These are phyloP conservation scores for Metschnikowia baotianmanensis DNA, from an alignment of 805 yeast species.

Conservation along the genomic window DNA sequence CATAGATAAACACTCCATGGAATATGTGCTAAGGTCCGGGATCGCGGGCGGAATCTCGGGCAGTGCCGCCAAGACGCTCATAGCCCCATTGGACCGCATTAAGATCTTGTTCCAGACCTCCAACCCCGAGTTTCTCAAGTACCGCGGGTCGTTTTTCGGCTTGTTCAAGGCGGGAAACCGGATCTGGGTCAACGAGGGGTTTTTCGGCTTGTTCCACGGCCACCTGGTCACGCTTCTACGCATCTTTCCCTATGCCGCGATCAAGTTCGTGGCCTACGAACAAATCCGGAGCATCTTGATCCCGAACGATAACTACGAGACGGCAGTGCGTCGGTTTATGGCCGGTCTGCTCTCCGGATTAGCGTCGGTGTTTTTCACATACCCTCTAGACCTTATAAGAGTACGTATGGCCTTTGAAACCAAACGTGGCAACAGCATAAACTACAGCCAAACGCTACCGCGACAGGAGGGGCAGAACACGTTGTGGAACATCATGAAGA, in stretches of 20 bases:
- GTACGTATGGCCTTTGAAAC: conserved; percentile 93
- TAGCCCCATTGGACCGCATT: conserved; percentile 94
- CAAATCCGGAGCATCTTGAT: conserved; percentile 80
- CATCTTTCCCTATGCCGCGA: conserved; percentile 95
- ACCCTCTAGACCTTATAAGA: conserved; percentile 87
- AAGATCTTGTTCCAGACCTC: conserved; percentile 94
- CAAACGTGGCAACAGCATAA: conserved; percentile 21
- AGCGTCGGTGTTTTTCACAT: conserved; percentile 80
- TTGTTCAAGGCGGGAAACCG: conserved; percentile 66
- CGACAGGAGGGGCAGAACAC: conserved; percentile 23
- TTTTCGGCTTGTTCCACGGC: conserved; percentile 85
- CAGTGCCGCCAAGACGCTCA: conserved; percentile 89
- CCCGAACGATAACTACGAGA: conserved; percentile 71
- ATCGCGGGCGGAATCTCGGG: conserved; percentile 96
- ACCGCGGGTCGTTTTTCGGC: conserved; percentile 78
- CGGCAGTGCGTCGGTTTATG: conserved; percentile 72
- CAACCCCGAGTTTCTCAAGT: conserved; percentile 81
- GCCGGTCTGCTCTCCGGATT: conserved; percentile 93
- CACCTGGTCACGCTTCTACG: conserved; percentile 90
- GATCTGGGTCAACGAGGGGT: conserved; percentile 69
- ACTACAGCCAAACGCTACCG: conserved; percentile 20
- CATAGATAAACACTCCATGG: conserved; percentile 68
- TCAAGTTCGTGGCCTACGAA: conserved; percentile 94
- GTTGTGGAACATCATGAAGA: conserved; percentile 29
- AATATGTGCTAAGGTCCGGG: conserved; percentile 81